Conservation (phyloP, 352 stramenopile species). For the Globisporangium solare region DNA sequence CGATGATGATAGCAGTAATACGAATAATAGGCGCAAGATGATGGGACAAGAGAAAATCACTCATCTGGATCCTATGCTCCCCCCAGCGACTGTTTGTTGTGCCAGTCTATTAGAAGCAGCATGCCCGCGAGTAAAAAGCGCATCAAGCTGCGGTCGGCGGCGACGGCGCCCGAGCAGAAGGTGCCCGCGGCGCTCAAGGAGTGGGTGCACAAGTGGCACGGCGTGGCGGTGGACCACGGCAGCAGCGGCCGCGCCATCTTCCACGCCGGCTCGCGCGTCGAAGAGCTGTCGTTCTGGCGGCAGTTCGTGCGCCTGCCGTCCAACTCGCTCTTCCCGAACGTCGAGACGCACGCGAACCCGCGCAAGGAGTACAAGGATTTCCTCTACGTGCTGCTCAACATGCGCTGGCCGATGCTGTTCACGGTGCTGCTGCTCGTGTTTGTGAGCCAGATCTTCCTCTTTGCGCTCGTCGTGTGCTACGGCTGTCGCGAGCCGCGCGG, state of each 20-base stretch:
- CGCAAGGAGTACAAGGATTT: conserved; percentile 78
- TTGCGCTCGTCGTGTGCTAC: conserved; percentile 40
- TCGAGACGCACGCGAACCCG: conserved; percentile 58
- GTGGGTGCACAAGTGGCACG: conserved; percentile 83
- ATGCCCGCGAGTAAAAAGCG: conserved; percentile 82
- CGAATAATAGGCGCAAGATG: too few relatives aligned
- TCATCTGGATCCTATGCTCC: too few relatives aligned
- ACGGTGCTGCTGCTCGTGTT: conserved; percentile 59
- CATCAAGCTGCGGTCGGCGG: conserved; percentile 51
- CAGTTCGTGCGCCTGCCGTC: conserved; percentile 61
- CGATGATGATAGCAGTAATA: too few relatives aligned
- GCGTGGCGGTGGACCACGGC: conserved; percentile 56
- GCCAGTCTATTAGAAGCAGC: background rate
- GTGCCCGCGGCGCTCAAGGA: conserved; percentile 57
- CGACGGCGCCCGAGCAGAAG: conserved; percentile 40
- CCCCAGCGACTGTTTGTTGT: too few relatives aligned
- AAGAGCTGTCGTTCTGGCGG: conserved; percentile 64
- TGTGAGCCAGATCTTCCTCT: conserved; percentile 57
- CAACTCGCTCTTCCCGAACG: conserved; percentile 67
- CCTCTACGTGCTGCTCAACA: conserved; percentile 78
- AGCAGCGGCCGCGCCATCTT: conserved; percentile 51
- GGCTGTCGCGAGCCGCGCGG: conserved; percentile 46
- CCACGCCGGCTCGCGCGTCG: conserved; percentile 56
- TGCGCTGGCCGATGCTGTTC: conserved; percentile 72
- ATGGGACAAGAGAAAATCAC: too few relatives aligned